phyloP scores from a whole-genome alignment of 305 asterid genomes.

The Plantago lanceolata region DNA sequence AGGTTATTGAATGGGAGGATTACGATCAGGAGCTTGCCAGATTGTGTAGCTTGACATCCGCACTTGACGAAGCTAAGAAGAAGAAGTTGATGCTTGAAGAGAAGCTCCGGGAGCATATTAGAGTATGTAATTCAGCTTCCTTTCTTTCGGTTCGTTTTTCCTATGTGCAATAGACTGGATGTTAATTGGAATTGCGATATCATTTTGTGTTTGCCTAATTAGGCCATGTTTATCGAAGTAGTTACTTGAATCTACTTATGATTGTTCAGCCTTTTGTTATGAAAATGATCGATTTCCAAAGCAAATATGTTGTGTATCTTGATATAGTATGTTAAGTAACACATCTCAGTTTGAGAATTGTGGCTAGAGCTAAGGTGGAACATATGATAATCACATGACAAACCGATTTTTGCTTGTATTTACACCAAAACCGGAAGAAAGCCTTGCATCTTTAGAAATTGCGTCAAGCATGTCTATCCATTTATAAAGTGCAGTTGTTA shows the following conservation, averaged over 20 bases:
- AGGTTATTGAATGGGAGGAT: slow-evolving; percentile 83
- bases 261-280: too few relatives aligned
- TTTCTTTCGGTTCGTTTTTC: not conserved
- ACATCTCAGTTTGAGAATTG: not conserved
- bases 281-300: too few relatives aligned
- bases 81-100: slow-evolving; percentile 55
- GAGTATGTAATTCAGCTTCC: slow-evolving; percentile 34
- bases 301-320: too few relatives aligned
- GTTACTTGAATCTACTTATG: not conserved
- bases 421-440: too few relatives aligned
- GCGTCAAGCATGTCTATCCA: too few relatives aligned
- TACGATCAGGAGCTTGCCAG: slow-evolving; percentile 84
- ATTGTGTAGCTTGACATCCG: slow-evolving; percentile 72
- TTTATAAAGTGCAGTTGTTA: not conserved
- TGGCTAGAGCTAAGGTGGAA: not conserved
- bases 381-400: not conserved
- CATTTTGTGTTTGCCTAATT: too few relatives aligned
- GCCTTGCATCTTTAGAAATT: too few relatives aligned
- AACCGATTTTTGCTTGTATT: not conserved
- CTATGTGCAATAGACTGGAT: not conserved
- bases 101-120: slow-evolving; percentile 51
- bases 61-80: slow-evolving; percentile 59
- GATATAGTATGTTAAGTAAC: not conserved
- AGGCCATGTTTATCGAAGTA: too few relatives aligned
- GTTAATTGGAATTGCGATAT: too few relatives aligned